Evolutionary conservation across 2,329 filamentous ascomycete species (phyloP).

Genomic region (Fusarium nodosum): DNA sequence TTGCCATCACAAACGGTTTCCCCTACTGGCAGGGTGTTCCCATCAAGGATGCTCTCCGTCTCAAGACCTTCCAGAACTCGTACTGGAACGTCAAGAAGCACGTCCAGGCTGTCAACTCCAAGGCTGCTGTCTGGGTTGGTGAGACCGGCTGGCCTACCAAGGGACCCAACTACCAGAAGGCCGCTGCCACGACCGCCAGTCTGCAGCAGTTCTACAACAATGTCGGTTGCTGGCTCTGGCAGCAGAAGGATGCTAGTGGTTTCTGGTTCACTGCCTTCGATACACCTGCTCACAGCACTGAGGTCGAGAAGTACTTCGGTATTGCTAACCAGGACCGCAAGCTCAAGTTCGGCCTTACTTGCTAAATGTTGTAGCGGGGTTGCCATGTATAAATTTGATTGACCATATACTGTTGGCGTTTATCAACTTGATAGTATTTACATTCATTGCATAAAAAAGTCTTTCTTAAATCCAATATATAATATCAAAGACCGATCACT

Average conservation of each 20-base stretch:
- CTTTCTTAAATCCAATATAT: background rate
- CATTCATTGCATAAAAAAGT: conserved; percentile 16
- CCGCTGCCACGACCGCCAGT: conserved; percentile 26
- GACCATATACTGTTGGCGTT: background rate
- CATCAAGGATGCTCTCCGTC: conserved; percentile 44
- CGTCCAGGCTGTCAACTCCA: conserved; percentile 41
- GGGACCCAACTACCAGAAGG: conserved; percentile 41
- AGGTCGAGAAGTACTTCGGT: conserved; percentile 48
- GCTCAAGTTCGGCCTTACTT: conserved; percentile 44
- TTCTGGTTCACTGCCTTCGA: conserved; percentile 49
- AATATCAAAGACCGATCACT: conserved; percentile 4
- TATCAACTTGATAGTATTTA: background rate
- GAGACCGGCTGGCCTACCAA: conserved; percentile 45
- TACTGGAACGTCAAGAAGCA: conserved; percentile 41
- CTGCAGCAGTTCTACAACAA: conserved; percentile 44
- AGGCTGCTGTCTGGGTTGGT: conserved; percentile 43
- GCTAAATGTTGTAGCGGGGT: conserved; percentile 15
- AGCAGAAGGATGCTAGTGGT: conserved; percentile 34
- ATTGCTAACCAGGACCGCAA: conserved; percentile 44
- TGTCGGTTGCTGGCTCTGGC: conserved; percentile 44
- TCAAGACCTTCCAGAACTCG: conserved; percentile 47
- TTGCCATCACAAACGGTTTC: conserved; percentile 47
- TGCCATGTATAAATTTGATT: background rate
- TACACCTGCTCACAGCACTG: conserved; percentile 27
- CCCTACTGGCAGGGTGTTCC: conserved; percentile 46